phyloP scores from a whole-genome alignment of 768 basidiomycete species.

The Neoboletus subvelutipes region DNA sequence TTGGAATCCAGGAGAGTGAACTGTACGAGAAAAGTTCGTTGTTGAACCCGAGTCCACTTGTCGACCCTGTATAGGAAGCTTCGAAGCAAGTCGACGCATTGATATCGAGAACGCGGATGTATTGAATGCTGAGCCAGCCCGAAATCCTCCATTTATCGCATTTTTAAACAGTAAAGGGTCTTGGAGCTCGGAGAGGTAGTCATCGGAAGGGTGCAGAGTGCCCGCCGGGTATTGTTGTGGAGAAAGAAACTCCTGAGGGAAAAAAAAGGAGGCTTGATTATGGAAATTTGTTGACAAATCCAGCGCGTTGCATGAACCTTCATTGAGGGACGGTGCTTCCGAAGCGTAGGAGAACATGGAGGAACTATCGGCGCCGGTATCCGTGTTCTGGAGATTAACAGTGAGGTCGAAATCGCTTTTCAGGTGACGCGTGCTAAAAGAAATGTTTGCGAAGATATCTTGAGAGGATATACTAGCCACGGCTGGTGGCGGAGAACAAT shows the following conservation, averaged over 20 bases:
- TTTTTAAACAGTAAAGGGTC: constrained; percentile 17
- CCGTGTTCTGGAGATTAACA: constrained; percentile 6
- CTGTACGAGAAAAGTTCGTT: constrained; percentile 7
- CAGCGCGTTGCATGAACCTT: neutral
- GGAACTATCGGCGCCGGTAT: neutral
- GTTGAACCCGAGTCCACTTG: constrained; percentile 21
- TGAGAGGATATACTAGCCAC: constrained; percentile 6
- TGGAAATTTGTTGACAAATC: constrained; percentile 9
- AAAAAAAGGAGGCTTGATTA: constrained; percentile 1
- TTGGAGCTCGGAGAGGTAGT: constrained; percentile 15
- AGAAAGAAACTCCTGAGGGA: constrained; percentile 10
- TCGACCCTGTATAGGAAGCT: constrained; percentile 24
- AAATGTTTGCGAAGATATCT: constrained; percentile 8
- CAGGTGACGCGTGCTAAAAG: constrained; percentile 9
- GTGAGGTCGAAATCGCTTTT: constrained; percentile 15
- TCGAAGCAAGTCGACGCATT: constrained; percentile 32
- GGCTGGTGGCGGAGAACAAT: constrained; percentile 3
- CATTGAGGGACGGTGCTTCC: constrained; percentile 4
- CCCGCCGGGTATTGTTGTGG: constrained; percentile 7
- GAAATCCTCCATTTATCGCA: constrained; percentile 9
- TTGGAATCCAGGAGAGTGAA: constrained; percentile 16
- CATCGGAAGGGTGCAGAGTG: constrained; percentile 1
- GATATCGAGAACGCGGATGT: constrained; percentile 30
- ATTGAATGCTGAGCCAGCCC: constrained; percentile 10
- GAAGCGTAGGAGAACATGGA: constrained; percentile 6